Evolutionary conservation across 768 basidiomycete species (phyloP).

Genomic region (Boletus pseudo-olivaceus): DNA sequence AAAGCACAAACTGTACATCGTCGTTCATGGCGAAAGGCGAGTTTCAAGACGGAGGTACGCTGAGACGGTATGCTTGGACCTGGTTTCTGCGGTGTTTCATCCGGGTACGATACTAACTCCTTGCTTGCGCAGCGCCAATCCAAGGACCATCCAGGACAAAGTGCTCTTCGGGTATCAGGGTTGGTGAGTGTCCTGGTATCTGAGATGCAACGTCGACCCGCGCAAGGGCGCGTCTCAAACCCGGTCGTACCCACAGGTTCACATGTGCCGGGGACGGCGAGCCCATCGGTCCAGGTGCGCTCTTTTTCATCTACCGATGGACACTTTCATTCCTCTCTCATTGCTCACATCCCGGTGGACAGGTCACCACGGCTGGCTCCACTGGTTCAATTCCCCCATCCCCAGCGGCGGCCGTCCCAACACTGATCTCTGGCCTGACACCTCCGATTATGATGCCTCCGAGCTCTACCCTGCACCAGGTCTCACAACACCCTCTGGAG

Average conservation of each 20-base stretch:
- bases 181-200: slow-evolving; percentile 47
- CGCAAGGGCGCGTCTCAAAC: too few relatives aligned
- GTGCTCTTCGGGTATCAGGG: slow-evolving; percentile 86
- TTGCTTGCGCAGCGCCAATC: slow-evolving; percentile 47
- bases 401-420: slow-evolving; percentile 68
- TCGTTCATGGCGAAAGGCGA: not conserved
- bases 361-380: slow-evolving; percentile 83
- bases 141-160: slow-evolving; percentile 79
- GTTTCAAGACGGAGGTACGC: not conserved
- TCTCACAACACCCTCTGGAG: slow-evolving; percentile 50
- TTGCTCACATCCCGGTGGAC: slow-evolving; percentile 6
- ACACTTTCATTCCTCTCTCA: too few relatives aligned
- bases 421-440: slow-evolving; percentile 78
- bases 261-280: slow-evolving; percentile 67
- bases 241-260: slow-evolving; percentile 46
- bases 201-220: too few relatives aligned
- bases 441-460: slow-evolving; percentile 62
- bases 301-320: not conserved
- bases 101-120: not conserved
- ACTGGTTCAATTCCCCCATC: slow-evolving; percentile 75
- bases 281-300: slow-evolving; percentile 56
- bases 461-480: slow-evolving; percentile 73
- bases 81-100: not conserved
- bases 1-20: not conserved
- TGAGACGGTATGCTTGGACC: not conserved